Percentiles rank a stretch among this genome's conserved stretches.
Conservation (phyloP, 1,139 yeast genomes). For the Lizanozyma gosingica region DNA sequence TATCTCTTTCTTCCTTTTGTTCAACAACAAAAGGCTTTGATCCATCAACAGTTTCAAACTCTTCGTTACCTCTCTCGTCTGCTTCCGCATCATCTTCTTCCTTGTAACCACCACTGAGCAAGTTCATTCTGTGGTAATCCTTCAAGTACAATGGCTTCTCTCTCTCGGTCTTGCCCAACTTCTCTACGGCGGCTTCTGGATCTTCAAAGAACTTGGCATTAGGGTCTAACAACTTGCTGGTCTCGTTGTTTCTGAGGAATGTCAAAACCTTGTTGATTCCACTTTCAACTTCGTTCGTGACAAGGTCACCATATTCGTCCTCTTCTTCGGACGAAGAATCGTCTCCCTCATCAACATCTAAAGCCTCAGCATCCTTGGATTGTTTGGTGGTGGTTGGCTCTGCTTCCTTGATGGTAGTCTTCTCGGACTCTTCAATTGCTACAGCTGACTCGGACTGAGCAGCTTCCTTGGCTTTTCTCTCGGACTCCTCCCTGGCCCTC, state of each 20-base stretch:
- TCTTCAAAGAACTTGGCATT: slow-evolving; percentile 64
- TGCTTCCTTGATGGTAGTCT: slow-evolving; percentile 4
- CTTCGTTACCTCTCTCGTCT: slow-evolving; percentile 24
- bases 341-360: slow-evolving; percentile 10
- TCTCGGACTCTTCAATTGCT: slow-evolving; percentile 9
- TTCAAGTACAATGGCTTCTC: slow-evolving; percentile 82
- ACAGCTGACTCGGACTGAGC: slow-evolving; percentile 9
- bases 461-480: slow-evolving; percentile 1
- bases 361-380: slow-evolving; percentile 5
- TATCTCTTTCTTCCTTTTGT: slow-evolving; percentile 66
- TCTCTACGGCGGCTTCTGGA: slow-evolving; percentile 30
- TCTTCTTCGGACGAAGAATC: slow-evolving; percentile 59
- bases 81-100: slow-evolving; percentile 38
- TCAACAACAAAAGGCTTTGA: slow-evolving; percentile 57
- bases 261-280: slow-evolving; percentile 67
- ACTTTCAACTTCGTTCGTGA: slow-evolving; percentile 77
- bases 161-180: slow-evolving; percentile 19
- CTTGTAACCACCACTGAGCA: slow-evolving; percentile 53
- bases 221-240: slow-evolving; percentile 52
- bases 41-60: slow-evolving; percentile 46
- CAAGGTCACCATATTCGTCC: slow-evolving; percentile 84
- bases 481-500: slow-evolving; percentile 52
- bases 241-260: slow-evolving; percentile 62
- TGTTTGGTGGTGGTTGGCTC: slow-evolving; percentile 1
- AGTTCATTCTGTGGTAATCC: slow-evolving; percentile 83